Percentiles rank a stretch among this genome's conserved stretches.
These are phyloP conservation scores for Teunomyces kruisii DNA, from an alignment of 805 yeast species.

Conservation along the genomic window DNA sequence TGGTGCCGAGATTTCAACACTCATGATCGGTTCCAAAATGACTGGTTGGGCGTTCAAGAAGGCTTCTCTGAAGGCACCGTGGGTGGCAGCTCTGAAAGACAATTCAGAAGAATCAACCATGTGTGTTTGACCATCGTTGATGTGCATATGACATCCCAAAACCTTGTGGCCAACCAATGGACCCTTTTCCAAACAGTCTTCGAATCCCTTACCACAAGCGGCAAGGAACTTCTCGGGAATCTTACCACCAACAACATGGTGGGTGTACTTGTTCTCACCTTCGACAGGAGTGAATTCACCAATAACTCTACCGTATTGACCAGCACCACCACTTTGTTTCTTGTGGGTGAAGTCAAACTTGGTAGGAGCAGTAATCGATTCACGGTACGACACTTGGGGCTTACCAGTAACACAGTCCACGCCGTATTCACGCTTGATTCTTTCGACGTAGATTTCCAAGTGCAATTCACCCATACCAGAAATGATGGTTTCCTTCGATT, in stretches of 20 bases:
- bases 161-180: conserved; percentile 95
- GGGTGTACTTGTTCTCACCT: conserved; percentile 72
- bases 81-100: conserved; percentile 91
- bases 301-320: conserved; percentile 96
- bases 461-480: conserved; percentile 99
- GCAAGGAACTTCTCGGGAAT: conserved; percentile 91
- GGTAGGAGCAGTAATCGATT: conserved; percentile 72
- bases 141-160: conserved; percentile 86
- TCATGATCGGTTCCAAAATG: conserved; percentile 95
- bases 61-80: conserved; percentile 88
- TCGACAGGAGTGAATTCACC: conserved; percentile 71
- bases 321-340: conserved; percentile 99
- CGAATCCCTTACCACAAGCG: conserved; percentile 95
- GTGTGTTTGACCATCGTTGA: conserved; percentile 97
- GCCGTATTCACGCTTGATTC: conserved; percentile 96
- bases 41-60: conserved; percentile 83
- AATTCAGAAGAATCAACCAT: conserved; percentile 96
- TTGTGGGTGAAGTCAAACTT: conserved; percentile 93
- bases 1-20: conserved; percentile 90
- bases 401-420: conserved; percentile 94
- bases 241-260: conserved; percentile 94
- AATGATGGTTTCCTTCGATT: conserved; percentile 90
- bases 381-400: conserved; percentile 98
- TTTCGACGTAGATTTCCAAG: conserved; percentile 94
- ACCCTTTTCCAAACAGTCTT: conserved; percentile 92